A percentile compares a stretch with the other conserved stretches of the same genome.
Conservation (phyloP, 208 protist species). For the Crithidia mellificae region DNA sequence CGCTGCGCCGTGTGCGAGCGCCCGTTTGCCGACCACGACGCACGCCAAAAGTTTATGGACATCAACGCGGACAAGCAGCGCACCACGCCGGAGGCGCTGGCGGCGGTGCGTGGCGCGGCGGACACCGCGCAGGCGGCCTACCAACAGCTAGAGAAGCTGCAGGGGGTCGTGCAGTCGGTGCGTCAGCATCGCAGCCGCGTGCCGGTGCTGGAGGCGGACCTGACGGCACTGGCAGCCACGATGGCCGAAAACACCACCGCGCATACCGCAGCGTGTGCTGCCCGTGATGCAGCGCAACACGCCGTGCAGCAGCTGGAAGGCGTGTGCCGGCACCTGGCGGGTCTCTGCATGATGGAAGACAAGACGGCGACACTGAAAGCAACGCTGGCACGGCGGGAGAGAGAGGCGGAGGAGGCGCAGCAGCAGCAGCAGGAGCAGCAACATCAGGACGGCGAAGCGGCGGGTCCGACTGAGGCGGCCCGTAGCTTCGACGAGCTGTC, state of each 20-base stretch:
- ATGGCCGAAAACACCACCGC: conserved; percentile 6
- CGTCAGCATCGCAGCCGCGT: conserved; percentile 31
- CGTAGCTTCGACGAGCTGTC: conserved; percentile 55
- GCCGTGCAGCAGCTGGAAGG: conserved; percentile 23
- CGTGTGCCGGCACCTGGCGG: conserved; percentile 21
- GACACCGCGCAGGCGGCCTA: conserved; percentile 24
- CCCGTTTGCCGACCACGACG: conserved; percentile 36
- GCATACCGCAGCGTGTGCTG: conserved; percentile 3
- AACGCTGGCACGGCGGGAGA: conserved; percentile 29
- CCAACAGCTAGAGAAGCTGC: conserved; percentile 39
- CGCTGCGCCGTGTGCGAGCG: conserved; percentile 71
- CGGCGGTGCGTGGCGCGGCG: conserved; percentile 28
- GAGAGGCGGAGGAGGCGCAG: conserved; percentile 14
- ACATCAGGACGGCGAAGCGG: not conserved
- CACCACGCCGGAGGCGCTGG: conserved; percentile 42
- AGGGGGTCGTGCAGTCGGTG: conserved; percentile 37
- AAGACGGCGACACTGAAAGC: conserved; percentile 19
- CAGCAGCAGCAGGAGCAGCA: not conserved
- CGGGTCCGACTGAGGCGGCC: not conserved
- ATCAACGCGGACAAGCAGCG: conserved; percentile 38
- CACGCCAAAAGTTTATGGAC: conserved; percentile 41
- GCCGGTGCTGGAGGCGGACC: conserved; percentile 36
- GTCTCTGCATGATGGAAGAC: conserved; percentile 25
- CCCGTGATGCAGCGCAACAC: conserved; percentile 15
- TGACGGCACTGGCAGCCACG: conserved; percentile 2